A percentile compares a stretch with the other conserved stretches of the same genome.
These are phyloP conservation scores for Suillus placidus DNA, from an alignment of 768 basidiomycete species.

Conservation along the genomic window DNA sequence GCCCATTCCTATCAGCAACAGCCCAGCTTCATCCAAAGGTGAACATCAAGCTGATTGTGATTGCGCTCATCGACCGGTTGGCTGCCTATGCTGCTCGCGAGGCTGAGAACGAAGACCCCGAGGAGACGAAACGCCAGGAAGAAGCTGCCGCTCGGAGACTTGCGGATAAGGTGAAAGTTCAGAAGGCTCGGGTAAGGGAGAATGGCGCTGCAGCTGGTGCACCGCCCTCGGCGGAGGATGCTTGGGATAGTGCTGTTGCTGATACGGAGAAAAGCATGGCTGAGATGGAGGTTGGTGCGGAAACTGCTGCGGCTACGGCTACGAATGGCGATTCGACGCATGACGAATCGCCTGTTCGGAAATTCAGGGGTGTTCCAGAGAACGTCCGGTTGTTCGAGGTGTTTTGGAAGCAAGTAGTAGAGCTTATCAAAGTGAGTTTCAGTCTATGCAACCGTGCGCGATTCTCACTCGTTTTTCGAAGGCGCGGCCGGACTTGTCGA, in stretches of 20 bases:
- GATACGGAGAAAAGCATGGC: constrained; percentile 24
- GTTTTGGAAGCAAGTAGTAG: constrained; percentile 98
- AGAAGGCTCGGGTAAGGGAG: constrained; percentile 64
- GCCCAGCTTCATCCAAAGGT: constrained; percentile 97
- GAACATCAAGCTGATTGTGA: constrained; percentile 98
- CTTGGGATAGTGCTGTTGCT: constrained; percentile 27
- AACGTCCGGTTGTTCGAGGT: constrained; percentile 96
- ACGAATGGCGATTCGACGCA: constrained; percentile 36
- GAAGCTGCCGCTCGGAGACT: constrained; percentile 89
- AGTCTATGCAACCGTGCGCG: neutral
- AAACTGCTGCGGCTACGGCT: constrained; percentile 4
- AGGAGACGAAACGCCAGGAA: constrained; percentile 90
- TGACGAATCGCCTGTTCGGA: constrained; percentile 60
- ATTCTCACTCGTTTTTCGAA: constrained; percentile 33
- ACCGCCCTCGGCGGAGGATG: constrained; percentile 26
- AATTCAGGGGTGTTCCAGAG: constrained; percentile 95
- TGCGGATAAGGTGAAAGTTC: constrained; percentile 81
- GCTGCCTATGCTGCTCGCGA: constrained; percentile 97
- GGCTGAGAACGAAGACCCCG: constrained; percentile 94
- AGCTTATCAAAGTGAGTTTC: constrained; percentile 85
- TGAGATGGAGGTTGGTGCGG: neutral
- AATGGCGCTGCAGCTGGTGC: constrained; percentile 39
- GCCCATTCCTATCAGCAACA: constrained; percentile 93
- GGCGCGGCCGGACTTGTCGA: constrained; percentile 96
- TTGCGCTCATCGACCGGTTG: constrained; percentile 93